phyloP scores from a whole-genome alignment of 73 alveolate genomes.

The Tetrahymena thermophila region DNA sequence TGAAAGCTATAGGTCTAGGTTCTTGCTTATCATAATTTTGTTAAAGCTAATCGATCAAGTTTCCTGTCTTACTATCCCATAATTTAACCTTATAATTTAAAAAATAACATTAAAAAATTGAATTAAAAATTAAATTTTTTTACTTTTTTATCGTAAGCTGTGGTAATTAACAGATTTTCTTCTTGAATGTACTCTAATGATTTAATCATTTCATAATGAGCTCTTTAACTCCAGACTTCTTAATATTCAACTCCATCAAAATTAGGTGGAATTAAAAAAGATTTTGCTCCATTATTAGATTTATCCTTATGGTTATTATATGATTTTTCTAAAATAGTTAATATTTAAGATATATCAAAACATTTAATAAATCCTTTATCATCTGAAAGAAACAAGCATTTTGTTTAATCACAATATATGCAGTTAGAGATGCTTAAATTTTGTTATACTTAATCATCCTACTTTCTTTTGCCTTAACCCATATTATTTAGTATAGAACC shows the following conservation, averaged over 20 bases:
- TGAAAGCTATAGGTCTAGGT: conserved; percentile 41
- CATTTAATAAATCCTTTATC: conserved; percentile 44
- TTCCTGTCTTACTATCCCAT: conserved; percentile 47
- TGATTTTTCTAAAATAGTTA: conserved; percentile 6
- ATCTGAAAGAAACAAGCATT: conserved; percentile 11
- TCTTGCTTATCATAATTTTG: conserved; percentile 37
- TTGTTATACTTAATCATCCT: background rate
- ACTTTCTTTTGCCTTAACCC: background rate
- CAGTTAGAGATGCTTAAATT: conserved; percentile 25
- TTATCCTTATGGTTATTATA: conserved; percentile 13
- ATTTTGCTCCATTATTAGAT: conserved; percentile 13
- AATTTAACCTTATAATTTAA: background rate
- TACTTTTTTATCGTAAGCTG: conserved; percentile 41
- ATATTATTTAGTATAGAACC: background rate
- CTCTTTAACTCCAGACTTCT: conserved; percentile 12
- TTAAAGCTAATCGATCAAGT: conserved; percentile 23
- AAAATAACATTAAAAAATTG: background rate
- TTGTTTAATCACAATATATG: conserved; percentile 13
- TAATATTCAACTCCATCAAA: conserved; percentile 5
- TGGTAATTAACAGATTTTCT: conserved; percentile 25
- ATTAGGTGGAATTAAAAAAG: conserved; percentile 24
- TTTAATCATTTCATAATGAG: conserved; percentile 39
- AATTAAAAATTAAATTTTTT: background rate
- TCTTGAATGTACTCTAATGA: conserved; percentile 31
- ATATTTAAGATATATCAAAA: conserved; percentile 9